phyloP scores from a whole-genome alignment of 371 early-diverging fungal species.

The Lichtheimia ramosa region DNA sequence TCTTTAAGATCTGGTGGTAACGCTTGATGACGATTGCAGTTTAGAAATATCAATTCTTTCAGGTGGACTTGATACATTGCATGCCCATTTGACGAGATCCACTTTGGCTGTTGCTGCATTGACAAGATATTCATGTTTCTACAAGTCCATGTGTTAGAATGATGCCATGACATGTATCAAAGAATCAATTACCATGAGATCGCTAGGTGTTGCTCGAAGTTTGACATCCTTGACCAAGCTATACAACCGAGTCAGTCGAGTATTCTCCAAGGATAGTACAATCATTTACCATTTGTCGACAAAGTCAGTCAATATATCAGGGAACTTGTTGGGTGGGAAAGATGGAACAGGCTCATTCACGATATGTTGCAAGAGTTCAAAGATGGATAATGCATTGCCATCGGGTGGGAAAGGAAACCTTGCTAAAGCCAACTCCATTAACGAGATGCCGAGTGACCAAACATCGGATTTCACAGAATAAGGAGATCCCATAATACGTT shows the following conservation, averaged over 20 bases:
- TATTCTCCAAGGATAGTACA: background rate
- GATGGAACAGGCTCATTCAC: conserved; percentile 89
- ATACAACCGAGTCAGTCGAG: background rate
- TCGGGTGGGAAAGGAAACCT: conserved; percentile 88
- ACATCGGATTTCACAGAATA: conserved; percentile 94
- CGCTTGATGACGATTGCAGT: conserved; percentile 8
- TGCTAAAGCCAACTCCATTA: conserved; percentile 91
- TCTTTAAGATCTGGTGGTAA: conserved; percentile 1
- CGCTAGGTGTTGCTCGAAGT: conserved; percentile 70
- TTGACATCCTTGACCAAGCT: conserved; percentile 79
- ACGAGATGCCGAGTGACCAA: conserved; percentile 93
- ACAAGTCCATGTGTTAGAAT: conserved; percentile 1
- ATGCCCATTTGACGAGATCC: conserved; percentile 59
- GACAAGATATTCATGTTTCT: conserved; percentile 58
- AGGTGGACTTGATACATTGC: conserved; percentile 14
- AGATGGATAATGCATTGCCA: conserved; percentile 74
- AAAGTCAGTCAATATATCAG: conserved; percentile 77
- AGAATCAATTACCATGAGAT: conserved; percentile 58
- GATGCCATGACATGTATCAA: background rate
- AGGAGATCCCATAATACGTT: conserved; percentile 89
- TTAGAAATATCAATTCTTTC: conserved; percentile 15
- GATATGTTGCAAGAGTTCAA: conserved; percentile 93
- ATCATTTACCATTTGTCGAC: conserved; percentile 68
- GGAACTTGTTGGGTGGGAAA: conserved; percentile 71
- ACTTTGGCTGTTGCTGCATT: conserved; percentile 56